Base-by-base conservation (phyloP, 331 rosid species). In the Quercus phellos region DNA sequence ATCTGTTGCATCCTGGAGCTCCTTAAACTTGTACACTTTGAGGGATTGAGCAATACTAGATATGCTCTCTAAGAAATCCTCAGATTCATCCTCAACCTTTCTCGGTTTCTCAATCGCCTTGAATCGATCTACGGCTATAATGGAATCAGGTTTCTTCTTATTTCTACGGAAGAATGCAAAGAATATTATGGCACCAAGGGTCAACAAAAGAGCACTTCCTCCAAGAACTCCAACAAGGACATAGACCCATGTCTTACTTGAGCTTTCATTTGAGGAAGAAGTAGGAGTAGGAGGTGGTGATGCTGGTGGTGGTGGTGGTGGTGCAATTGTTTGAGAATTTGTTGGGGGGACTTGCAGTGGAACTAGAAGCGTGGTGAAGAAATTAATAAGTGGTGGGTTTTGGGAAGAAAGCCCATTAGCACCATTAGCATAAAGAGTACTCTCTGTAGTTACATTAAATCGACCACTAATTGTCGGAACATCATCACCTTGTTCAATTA, bases 291-390 rank as follows among this genome's bases (percentile, higher is more conserved):
- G 46, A 5, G 88, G 66, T 1, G 82, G 22, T 1, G 85, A 19
- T 13, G 86, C 66, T 1, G 89, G 72, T 11, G 86, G 74, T 5
- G 85, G 71, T 3, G 88, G 87, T 7, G 85, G 5, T 10, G 90
- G 80, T 4, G 55, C 79, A 51, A 63, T n/a, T 24, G 85, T 79
- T 82, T 78, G 87, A 79, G 83, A 74, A 78, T 32, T 84, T 16
- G 84, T 77, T 11, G 98, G 99, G 63, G 87, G 89, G 51, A 75
- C 83, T 78, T 84, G 72, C 72, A 92, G 92, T 6, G 99, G 99
- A 70, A 94, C 73, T 61, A 94, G 72, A 63, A 94, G 79, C 18
- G 99, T 91, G 38, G 97, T 89, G 64, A 42, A 78, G 42, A 78
- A 78, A 76, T 79, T 51, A 5, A 92, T 79, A 0, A 16, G 1